Evolutionary conservation across 805 yeast genomes (phyloP).

Genomic region (Lachancea thermotolerans): DNA sequence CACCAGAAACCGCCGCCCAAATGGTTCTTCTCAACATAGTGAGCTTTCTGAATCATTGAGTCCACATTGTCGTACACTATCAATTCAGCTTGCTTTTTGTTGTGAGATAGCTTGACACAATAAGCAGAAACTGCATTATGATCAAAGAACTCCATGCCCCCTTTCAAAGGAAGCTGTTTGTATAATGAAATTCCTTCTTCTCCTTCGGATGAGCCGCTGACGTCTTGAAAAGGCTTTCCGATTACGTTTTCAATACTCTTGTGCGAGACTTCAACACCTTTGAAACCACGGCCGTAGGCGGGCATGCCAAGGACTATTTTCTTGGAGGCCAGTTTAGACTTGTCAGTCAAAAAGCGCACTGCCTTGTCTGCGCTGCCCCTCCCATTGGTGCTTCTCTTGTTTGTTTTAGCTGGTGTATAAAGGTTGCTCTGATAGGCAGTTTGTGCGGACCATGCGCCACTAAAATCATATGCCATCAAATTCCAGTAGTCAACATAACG

Average conservation of each 20-base stretch:
- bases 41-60: slow-evolving; percentile 51
- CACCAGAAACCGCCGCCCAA: slow-evolving; percentile 92
- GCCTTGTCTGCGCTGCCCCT: slow-evolving; percentile 44
- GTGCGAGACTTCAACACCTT: slow-evolving; percentile 33
- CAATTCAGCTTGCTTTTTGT: slow-evolving; percentile 28
- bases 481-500: slow-evolving; percentile 63
- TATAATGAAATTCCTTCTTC: slow-evolving; percentile 49
- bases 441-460: slow-evolving; percentile 64
- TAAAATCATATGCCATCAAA: slow-evolving; percentile 85
- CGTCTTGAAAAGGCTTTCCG: slow-evolving; percentile 40
- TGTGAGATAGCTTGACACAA: slow-evolving; percentile 36
- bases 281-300: slow-evolving; percentile 61
- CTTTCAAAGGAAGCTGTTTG: slow-evolving; percentile 44
- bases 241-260: slow-evolving; percentile 10
- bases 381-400: slow-evolving; percentile 25
- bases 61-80: slow-evolving; percentile 62
- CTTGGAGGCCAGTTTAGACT: slow-evolving; percentile 36
- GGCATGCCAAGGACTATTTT: slow-evolving; percentile 84
- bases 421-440: slow-evolving; percentile 71
- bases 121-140: slow-evolving; percentile 45
- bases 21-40: slow-evolving; percentile 40
- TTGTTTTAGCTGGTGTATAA: slow-evolving; percentile 23
- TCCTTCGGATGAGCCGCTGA: slow-evolving; percentile 38
- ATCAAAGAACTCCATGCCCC: slow-evolving; percentile 47
- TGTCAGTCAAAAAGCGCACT: slow-evolving; percentile 36